Base-by-base conservation (phyloP, 164 flowering plant species). In the Aristolochia californica region DNA sequence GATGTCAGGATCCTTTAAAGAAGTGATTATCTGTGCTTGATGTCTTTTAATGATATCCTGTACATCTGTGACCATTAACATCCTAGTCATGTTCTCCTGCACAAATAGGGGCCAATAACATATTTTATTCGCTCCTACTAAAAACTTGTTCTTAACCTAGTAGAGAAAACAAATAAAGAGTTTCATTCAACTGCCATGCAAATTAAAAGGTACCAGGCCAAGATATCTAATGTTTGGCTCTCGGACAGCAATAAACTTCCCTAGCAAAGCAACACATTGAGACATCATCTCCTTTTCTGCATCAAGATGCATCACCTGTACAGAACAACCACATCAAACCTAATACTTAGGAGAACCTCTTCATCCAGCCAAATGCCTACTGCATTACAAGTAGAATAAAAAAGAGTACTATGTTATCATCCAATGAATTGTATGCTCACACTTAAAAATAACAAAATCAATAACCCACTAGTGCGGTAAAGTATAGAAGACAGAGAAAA, bases 281-380 rank as follows among this genome's bases (percentile, higher is more conserved):
- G 99, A 94, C 95, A 94, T 94, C 99, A 94, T 94, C 70, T 90
- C 99, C 69, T 88, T 85, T 69, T 94, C 99, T 68, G 99, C 99
- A 78, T 94, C 99, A 68, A 94, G 95, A 80, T 94, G 97, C 99
- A 94, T 94, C 45, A 94, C 99, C 99, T 94, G 78, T 34, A 25
- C 25, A 38, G 26, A 20, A 25, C 27, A 62, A n/a, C 14, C 45
- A 48, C 5, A 56, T 34, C 10, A 25, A 25, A 45, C 21, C 44
- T 7, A 62, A 45, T 28, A 30, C 53, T 5, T 45, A 18, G 20
- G 20, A 34, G 10, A 34, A n/a, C n/a, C n/a, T n/a, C 40, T 34
- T 7, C 40, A 9, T 34, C 40, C 40, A 1, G 7, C 10, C 10
- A 34, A 34, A 28, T 28, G 34, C 34, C 34, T 28, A 7, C 34